phyloP scores from a whole-genome alignment of 306 rosid species.

The Fragaria ananassa region DNA sequence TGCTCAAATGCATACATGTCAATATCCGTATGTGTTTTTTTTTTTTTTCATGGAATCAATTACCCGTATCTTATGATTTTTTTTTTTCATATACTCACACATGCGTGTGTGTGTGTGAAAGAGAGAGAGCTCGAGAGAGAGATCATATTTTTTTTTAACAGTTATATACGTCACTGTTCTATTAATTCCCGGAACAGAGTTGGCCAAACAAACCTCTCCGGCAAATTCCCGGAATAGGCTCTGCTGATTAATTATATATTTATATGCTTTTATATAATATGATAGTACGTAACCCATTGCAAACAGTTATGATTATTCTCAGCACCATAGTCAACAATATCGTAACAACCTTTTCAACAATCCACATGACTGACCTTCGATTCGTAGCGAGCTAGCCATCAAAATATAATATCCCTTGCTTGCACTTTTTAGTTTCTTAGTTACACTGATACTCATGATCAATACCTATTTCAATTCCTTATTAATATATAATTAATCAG shows the following conservation, averaged over 20 bases:
- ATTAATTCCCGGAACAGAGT: constrained; percentile 47
- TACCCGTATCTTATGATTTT: not conserved
- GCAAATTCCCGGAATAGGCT: not conserved
- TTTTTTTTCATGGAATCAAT: too few relatives aligned
- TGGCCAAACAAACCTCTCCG: constrained; percentile 65
- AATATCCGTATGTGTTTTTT: not conserved
- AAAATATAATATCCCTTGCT: not conserved
- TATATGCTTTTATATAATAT: constrained; percentile 9
- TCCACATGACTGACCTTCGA: constrained; percentile 29
- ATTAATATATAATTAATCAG: not conserved
- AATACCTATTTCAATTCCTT: not conserved
- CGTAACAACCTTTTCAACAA: constrained; percentile 47
- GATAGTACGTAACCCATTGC: constrained; percentile 45
- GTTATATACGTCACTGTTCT: constrained; percentile 54
- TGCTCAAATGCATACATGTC: not conserved
- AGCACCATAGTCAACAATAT: constrained; percentile 70
- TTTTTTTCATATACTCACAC: not conserved
- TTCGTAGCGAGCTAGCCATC: not conserved
- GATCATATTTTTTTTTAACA: constrained; percentile 28
- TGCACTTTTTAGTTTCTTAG: not conserved
- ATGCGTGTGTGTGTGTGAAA: not conserved
- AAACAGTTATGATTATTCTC: constrained; percentile 66
- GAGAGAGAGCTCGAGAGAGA: not conserved
- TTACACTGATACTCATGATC: not conserved
- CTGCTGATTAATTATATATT: not conserved